Base-by-base conservation (phyloP, 1,284 basidiomycete genomes). In the Phenoliferia sp. region DNA sequence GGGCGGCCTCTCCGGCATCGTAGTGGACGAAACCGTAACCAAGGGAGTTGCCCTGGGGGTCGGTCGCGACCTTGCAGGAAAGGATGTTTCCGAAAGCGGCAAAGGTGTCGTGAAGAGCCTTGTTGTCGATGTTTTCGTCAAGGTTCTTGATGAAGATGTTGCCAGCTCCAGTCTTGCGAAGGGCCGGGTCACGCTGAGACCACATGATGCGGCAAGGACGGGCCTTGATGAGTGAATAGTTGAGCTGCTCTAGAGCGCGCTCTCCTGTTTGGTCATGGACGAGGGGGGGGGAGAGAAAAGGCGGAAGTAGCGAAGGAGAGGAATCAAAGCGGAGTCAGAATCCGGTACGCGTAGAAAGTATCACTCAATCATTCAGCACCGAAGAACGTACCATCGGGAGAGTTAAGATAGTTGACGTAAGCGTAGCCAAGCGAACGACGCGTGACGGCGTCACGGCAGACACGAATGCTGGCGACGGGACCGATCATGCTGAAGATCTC, bases 401-500 rank as follows among this genome's bases (percentile, higher is more conserved):
- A 85, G 80, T 98, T 98, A 80, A 99, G 86, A 81, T 96, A 99
- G 85, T 99, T 99, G 80, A 99, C 95, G 82, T 99, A 99, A 71
- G 96, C 96, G 84, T 99, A 99, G 70, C 96, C 96, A 79, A 99
- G 90, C 67, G 96, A 99, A 77, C 96, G 94, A 83, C 96, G 92
- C 73, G 96, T 99, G 76, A 99, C 95, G 75, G 96, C 95, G 83
- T 99, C 96, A 80, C 96, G 94, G 83, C 96, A 99, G 77, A 99
- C 96, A 83, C 95, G 94, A 80, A 99, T 99, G 81, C 92, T 94
- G 69, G 94, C 94, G 73, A 99, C 96, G 66, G 95, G 94, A 67
- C 96, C 96, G 81, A 99, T 93, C 92, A 99, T 96, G 82, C 95
- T 97, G 86, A 99, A 99, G 80, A 99, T 99, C 85, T 99, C 96